These are phyloP conservation scores for Fusarium sp. DNA, from an alignment of 2,329 filamentous ascomycete genomes.

Conservation along the genomic window DNA sequence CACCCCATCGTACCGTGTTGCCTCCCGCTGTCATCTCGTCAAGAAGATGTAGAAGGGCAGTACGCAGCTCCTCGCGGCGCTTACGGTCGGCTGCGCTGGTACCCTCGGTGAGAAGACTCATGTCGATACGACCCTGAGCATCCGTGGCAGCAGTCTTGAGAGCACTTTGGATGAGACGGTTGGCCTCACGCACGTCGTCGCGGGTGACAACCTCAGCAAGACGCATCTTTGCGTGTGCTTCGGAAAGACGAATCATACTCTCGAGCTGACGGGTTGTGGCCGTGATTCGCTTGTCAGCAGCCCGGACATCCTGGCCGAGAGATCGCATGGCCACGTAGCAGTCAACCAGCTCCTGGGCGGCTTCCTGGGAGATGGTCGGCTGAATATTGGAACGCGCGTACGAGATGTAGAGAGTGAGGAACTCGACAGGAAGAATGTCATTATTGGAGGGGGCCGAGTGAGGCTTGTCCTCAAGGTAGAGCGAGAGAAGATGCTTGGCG, in stretches of 20 bases:
- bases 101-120: constrained; percentile 95
- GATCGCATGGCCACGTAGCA: constrained; percentile 96
- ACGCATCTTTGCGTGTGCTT: constrained; percentile 98
- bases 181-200: constrained; percentile 88
- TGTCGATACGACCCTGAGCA: constrained; percentile 91
- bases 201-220: constrained; percentile 79
- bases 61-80: constrained; percentile 85
- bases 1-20: constrained; percentile 78
- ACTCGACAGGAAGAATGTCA: constrained; percentile 92
- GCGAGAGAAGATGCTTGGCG: constrained; percentile 91
- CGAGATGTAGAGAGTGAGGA: constrained; percentile 95
- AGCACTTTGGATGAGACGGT: constrained; percentile 90
- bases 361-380: constrained; percentile 81
- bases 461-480: constrained; percentile 96
- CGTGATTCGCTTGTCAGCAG: constrained; percentile 94
- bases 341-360: constrained; percentile 84
- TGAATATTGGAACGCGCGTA: constrained; percentile 91
- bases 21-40: constrained; percentile 82
- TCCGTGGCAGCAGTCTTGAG: constrained; percentile 99
- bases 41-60: constrained; percentile 76
- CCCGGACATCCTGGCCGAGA: constrained; percentile 86
- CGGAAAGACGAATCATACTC: constrained; percentile 96
- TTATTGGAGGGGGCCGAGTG: constrained; percentile 79
- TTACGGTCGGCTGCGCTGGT: constrained; percentile 88
- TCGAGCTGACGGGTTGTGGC: constrained; percentile 97